Conservation (phyloP, 495 filamentous ascomycete genomes). For the Aspergillus avenaceus region DNA sequence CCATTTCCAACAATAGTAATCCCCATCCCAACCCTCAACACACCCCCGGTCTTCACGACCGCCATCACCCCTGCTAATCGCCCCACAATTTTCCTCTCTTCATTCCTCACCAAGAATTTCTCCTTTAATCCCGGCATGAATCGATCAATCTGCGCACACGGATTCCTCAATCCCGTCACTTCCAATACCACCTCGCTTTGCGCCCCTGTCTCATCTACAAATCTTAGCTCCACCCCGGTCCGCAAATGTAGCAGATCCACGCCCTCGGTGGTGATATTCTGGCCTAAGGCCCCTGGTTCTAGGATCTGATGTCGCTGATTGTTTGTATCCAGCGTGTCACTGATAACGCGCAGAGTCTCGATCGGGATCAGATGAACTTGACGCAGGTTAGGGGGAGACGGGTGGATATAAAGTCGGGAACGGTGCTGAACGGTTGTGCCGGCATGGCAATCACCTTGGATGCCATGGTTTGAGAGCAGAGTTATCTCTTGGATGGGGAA, state of each 20-base stretch:
- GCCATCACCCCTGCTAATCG: constrained; percentile 12
- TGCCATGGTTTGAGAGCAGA: constrained; percentile 1
- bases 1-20: not conserved
- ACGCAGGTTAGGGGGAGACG: constrained; percentile 5
- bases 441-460: constrained; percentile 8
- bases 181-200: not conserved
- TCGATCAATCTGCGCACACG: constrained; percentile 4
- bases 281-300: not conserved
- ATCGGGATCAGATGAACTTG: constrained; percentile 11
- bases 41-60: constrained; percentile 3
- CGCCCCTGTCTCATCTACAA: not conserved
- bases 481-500: too few relatives aligned
- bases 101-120: constrained; percentile 5
- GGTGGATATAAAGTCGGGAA: constrained; percentile 2
- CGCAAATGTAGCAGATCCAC: constrained; percentile 1
- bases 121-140: constrained; percentile 6
- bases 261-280: constrained; percentile 9
- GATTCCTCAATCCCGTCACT: constrained; percentile 4
- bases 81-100: not conserved
- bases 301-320: not conserved
- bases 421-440: constrained; percentile 10
- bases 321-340: not conserved
- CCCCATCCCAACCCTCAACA: not conserved
- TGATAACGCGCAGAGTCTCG: not conserved
- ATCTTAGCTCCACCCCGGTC: constrained; percentile 1